A percentile compares a stretch with the other conserved stretches of the same genome.
These are phyloP conservation scores for Colletotrichum spaethianum DNA, from an alignment of 2,329 filamentous ascomycete genomes.

Conservation along the genomic window DNA sequence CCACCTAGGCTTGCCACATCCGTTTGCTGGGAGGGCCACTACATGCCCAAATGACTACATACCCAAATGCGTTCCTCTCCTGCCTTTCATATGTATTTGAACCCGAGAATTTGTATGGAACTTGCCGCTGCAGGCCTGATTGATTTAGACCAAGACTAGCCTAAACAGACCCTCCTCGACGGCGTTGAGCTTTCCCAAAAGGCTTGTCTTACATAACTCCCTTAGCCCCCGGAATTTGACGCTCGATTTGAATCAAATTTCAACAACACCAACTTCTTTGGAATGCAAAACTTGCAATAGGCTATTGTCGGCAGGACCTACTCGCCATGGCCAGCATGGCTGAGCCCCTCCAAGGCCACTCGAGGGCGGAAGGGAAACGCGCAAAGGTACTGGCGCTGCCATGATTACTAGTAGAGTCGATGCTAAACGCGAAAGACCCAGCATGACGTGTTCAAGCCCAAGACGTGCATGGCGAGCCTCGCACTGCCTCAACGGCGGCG, in stretches of 20 bases:
- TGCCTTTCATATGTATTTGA: not conserved
- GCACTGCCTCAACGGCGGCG: not conserved
- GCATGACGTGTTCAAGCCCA: slow-evolving; percentile 15
- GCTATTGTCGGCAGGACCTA: slow-evolving; percentile 5
- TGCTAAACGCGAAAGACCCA: not conserved
- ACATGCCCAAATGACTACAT: not conserved
- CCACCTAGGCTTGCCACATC: not conserved
- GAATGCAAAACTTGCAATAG: not conserved
- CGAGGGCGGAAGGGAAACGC: slow-evolving; percentile 19
- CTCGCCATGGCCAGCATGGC: slow-evolving; percentile 32
- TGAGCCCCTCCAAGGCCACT: slow-evolving; percentile 7
- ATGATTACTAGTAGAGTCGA: not conserved
- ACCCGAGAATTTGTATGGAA: too few relatives aligned
- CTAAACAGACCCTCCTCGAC: not conserved
- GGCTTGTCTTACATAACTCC: not conserved
- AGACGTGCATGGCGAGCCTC: not conserved
- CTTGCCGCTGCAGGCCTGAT: too few relatives aligned
- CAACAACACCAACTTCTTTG: not conserved
- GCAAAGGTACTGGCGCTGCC: not conserved
- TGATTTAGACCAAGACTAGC: not conserved
- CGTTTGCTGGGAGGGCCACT: not conserved
- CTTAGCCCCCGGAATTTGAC: not conserved
- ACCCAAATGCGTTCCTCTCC: not conserved
- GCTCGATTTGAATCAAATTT: not conserved
- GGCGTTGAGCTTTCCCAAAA: not conserved